These are phyloP conservation scores for Plantago ovata DNA, from an alignment of 257 asterid species.

Conservation along the genomic window DNA sequence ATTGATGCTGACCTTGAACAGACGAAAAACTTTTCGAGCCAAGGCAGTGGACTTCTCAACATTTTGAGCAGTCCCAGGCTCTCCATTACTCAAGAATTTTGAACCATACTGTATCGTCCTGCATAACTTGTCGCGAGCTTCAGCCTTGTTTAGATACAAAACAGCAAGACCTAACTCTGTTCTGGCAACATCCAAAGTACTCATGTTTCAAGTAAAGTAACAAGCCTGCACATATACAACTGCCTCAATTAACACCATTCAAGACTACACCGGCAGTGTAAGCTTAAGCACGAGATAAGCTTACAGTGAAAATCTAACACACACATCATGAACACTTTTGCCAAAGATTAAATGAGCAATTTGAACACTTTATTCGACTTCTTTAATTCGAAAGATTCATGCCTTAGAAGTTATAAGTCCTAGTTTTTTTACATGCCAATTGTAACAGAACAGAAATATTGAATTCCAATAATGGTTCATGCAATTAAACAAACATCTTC, in stretches of 20 bases:
- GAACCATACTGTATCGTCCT: conserved; percentile 99
- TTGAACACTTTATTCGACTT: too few species aligned
- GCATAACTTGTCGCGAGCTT: conserved; percentile 98
- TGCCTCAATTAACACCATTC: background rate
- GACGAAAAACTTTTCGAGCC: conserved; percentile 96
- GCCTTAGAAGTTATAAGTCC: too few species aligned
- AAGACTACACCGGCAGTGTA: background rate
- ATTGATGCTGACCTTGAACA: conserved; percentile 64
- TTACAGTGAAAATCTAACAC: too few species aligned
- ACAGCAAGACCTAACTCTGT: conserved; percentile 92
- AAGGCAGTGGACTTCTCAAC: conserved; percentile 90
- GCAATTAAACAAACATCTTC: conserved; percentile 7
- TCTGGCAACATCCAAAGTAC: conserved; percentile 78
- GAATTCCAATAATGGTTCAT: background rate
- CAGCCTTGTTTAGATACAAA: conserved; percentile 89
- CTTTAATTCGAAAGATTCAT: too few species aligned
- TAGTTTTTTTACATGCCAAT: too few species aligned
- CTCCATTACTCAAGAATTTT: conserved; percentile 86
- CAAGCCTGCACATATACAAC: conserved; percentile 27
- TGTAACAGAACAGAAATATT: too few species aligned
- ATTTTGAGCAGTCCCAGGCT: conserved; percentile 87
- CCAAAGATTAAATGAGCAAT: too few species aligned
- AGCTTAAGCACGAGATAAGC: too few species aligned
- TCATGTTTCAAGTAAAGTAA: conserved; percentile 42
- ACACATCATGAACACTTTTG: too few species aligned